Conservation (phyloP, 1,284 basidiomycete genomes). For the Exobasidium cylindrosporum region DNA sequence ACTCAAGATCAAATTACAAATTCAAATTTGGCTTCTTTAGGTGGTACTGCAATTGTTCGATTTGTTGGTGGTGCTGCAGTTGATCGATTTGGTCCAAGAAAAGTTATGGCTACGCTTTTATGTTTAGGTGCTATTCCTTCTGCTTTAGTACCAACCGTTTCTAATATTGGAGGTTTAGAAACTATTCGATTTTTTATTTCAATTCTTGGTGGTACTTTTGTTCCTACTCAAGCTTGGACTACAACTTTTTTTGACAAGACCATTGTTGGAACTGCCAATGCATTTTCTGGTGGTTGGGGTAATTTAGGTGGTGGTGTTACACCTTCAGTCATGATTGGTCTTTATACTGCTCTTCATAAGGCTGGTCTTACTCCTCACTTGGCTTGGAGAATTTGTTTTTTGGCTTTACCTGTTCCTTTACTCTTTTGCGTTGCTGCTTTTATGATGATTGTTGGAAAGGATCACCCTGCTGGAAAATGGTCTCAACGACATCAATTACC, state of each 20-base stretch:
- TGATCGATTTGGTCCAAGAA: slow-evolving; percentile 62
- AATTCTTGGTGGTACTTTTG: slow-evolving; percentile 65
- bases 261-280: slow-evolving; percentile 61
- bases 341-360: slow-evolving; percentile 58
- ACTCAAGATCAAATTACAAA: slow-evolving; percentile 61
- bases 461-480: slow-evolving; percentile 67
- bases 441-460: slow-evolving; percentile 62
- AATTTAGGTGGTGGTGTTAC: slow-evolving; percentile 61
- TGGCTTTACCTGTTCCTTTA: slow-evolving; percentile 64
- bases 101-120: slow-evolving; percentile 65
- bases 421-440: slow-evolving; percentile 60
- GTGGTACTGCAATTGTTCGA: slow-evolving; percentile 62
- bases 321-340: slow-evolving; percentile 55
- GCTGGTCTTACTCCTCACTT: slow-evolving; percentile 59
- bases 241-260: slow-evolving; percentile 65
- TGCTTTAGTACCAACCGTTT: slow-evolving; percentile 63
- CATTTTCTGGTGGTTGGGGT: slow-evolving; percentile 57
- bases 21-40: slow-evolving; percentile 65
- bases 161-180: slow-evolving; percentile 60
- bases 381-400: slow-evolving; percentile 65
- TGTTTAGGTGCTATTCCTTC: slow-evolving; percentile 66
- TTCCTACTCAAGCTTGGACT: slow-evolving; percentile 64
- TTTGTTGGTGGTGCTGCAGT: slow-evolving; percentile 63
- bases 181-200: slow-evolving; percentile 61
- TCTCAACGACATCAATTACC: slow-evolving; percentile 60